These are phyloP conservation scores for Ramularia collo-cygni DNA, from an alignment of 2,329 filamentous ascomycete species.

Conservation along the genomic window DNA sequence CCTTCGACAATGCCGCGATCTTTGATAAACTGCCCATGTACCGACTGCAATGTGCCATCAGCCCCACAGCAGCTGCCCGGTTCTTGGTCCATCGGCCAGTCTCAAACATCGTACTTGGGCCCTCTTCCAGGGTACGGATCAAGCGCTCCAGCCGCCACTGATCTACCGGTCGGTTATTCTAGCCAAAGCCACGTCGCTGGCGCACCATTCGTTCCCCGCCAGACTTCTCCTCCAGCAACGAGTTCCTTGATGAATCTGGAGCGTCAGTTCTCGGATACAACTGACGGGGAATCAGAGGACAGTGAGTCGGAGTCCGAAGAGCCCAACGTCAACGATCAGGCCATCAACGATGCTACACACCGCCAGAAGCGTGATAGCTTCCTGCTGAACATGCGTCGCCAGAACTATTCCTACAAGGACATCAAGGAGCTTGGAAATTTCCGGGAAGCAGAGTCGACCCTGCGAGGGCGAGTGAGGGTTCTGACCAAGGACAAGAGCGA, in stretches of 20 bases:
- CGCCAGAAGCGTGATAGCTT: slow-evolving; percentile 23
- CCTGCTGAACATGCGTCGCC: slow-evolving; percentile 48
- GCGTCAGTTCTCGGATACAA: not conserved
- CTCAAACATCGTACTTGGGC: not conserved
- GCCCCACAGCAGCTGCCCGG: too few relatives aligned
- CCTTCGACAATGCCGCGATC: too few relatives aligned
- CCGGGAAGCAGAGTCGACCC: slow-evolving; percentile 61
- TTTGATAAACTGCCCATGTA: not conserved
- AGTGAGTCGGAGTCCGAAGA: slow-evolving; percentile 2
- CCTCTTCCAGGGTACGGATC: not conserved
- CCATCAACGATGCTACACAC: slow-evolving; percentile 12
- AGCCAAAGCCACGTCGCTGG: too few relatives aligned
- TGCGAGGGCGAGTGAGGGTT: slow-evolving; percentile 60
- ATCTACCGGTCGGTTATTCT: too few relatives aligned
- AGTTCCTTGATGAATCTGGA: slow-evolving; percentile 2
- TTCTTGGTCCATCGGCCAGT: not conserved
- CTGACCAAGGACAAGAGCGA: slow-evolving; percentile 58
- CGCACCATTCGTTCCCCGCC: not conserved
- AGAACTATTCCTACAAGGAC: slow-evolving; percentile 58
- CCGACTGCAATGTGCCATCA: too few relatives aligned
- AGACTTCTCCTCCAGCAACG: not conserved
- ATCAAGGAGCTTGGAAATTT: slow-evolving; percentile 53
- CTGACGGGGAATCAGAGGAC: slow-evolving; percentile 4
- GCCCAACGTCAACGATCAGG: slow-evolving; percentile 11
- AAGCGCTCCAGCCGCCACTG: too few relatives aligned